These are phyloP conservation scores for Naganishia antarctica DNA, from an alignment of 768 basidiomycete species.

Conservation along the genomic window DNA sequence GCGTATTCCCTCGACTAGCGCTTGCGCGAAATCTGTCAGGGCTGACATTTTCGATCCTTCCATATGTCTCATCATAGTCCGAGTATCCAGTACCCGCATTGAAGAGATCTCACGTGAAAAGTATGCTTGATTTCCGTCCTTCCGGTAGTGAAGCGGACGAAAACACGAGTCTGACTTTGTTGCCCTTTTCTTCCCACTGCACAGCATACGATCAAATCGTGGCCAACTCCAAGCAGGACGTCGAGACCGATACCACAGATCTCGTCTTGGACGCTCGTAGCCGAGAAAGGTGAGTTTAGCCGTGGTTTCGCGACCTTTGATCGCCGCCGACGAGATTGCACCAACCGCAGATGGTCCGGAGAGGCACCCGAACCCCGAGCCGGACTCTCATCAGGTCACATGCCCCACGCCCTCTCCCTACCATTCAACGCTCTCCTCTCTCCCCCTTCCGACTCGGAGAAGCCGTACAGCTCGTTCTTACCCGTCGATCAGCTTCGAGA, in stretches of 20 bases:
- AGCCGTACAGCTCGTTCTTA: constrained; percentile 58
- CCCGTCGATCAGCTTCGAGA: constrained; percentile 58
- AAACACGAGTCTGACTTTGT: constrained; percentile 8
- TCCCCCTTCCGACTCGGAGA: constrained; percentile 48
- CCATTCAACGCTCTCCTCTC: constrained; percentile 74
- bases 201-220: constrained; percentile 78
- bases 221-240: constrained; percentile 59
- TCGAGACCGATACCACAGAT: constrained; percentile 53
- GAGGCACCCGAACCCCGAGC: constrained; percentile 82
- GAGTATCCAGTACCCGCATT: constrained; percentile 24
- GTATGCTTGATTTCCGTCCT: not conserved
- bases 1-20: not conserved
- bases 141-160: not conserved
- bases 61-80: not conserved
- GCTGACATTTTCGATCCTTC: not conserved
- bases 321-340: not conserved
- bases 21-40: not conserved
- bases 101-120: not conserved
- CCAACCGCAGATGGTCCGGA: constrained; percentile 63
- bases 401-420: constrained; percentile 76
- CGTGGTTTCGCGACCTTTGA: not conserved
- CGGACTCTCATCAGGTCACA: constrained; percentile 83
- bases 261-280: constrained; percentile 85
- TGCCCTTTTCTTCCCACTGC: not conserved
- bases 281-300: constrained; percentile 64